Percentiles rank a stretch among this genome's conserved stretches.
These are phyloP conservation scores for Hypholoma sublateritium DNA, from an alignment of 768 basidiomycete genomes.

Conservation along the genomic window DNA sequence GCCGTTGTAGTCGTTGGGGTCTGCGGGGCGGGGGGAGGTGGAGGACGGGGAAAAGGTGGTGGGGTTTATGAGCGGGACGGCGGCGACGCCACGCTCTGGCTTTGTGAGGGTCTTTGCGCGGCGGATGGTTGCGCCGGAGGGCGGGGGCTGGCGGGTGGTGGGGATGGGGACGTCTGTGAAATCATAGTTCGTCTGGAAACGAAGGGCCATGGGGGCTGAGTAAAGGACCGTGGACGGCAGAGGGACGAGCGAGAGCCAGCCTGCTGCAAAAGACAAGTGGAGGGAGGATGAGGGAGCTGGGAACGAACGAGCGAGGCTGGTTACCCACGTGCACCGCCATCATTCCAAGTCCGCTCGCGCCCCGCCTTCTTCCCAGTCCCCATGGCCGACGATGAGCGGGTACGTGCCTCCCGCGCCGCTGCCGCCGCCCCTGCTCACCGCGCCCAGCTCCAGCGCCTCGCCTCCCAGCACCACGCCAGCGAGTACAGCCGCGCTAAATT, in stretches of 20 bases:
- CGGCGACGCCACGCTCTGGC: conserved; percentile 93
- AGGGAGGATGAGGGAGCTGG: conserved; percentile 22
- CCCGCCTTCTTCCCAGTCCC: background rate
- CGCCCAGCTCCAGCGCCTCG: conserved; percentile 51
- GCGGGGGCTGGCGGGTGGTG: conserved; percentile 54
- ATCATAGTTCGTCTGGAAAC: conserved; percentile 53
- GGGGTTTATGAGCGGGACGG: conserved; percentile 92
- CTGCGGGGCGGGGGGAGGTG: conserved; percentile 23
- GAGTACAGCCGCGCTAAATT: conserved; percentile 72
- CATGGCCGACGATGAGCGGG: conserved; percentile 2
- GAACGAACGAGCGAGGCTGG: conserved; percentile 12
- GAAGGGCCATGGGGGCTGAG: conserved; percentile 46
- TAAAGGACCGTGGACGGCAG: conserved; percentile 26
- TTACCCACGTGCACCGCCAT: conserved; percentile 16
- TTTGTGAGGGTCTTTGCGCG: conserved; percentile 95
- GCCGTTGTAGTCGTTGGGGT: conserved; percentile 38
- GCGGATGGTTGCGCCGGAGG: conserved; percentile 62
- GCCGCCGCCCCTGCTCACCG: background rate
- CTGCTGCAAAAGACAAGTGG: conserved; percentile 21
- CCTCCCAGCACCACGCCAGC: conserved; percentile 74
- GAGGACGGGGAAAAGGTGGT: conserved; percentile 39
- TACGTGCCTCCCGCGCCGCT: background rate
- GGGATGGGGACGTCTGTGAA: conserved; percentile 68
- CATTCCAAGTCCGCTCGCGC: conserved; percentile 8
- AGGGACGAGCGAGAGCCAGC: conserved; percentile 21